phyloP scores from a whole-genome alignment of 2,329 filamentous ascomycete genomes.

The Ophiostoma triangulosporum region DNA sequence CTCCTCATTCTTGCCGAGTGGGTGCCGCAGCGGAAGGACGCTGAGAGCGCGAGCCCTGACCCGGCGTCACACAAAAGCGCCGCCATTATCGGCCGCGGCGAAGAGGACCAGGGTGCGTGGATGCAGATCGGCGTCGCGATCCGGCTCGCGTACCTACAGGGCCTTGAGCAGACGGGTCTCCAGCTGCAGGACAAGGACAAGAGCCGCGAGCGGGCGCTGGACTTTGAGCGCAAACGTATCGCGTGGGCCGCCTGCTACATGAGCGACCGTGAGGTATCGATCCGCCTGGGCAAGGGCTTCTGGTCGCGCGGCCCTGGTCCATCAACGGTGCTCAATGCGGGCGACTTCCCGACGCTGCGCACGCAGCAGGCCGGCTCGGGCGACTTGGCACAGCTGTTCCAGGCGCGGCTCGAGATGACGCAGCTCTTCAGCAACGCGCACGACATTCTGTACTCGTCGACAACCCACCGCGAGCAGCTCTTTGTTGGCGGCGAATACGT shows the following conservation, averaged over 20 bases:
- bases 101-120: conserved; percentile 63
- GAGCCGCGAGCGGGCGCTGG: conserved; percentile 33
- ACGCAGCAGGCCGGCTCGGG: conserved; percentile 45
- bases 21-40: conserved; percentile 46
- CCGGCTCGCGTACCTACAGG: conserved; percentile 55
- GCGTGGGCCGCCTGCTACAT: conserved; percentile 55
- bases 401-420: conserved; percentile 57
- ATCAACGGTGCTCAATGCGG: conserved; percentile 47
- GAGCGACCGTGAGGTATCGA: conserved; percentile 54
- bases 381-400: conserved; percentile 54
- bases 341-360: conserved; percentile 54
- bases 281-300: conserved; percentile 57
- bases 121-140: conserved; percentile 63
- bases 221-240: conserved; percentile 48
- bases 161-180: conserved; percentile 55
- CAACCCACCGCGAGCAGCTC: conserved; percentile 53
- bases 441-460: conserved; percentile 59
- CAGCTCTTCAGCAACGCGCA: conserved; percentile 63
- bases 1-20: conserved; percentile 58
- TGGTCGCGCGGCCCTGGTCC: conserved; percentile 61
- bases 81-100: conserved; percentile 46
- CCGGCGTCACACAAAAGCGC: neutral
- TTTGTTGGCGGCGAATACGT: conserved; percentile 61
- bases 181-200: conserved; percentile 33
- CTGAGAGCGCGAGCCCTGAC: neutral